Evolutionary conservation across 179 eudicot species (phyloP), one percentile per base, ranked within the genome.

Genomic region (Sideroxylon spinosum): DNA sequence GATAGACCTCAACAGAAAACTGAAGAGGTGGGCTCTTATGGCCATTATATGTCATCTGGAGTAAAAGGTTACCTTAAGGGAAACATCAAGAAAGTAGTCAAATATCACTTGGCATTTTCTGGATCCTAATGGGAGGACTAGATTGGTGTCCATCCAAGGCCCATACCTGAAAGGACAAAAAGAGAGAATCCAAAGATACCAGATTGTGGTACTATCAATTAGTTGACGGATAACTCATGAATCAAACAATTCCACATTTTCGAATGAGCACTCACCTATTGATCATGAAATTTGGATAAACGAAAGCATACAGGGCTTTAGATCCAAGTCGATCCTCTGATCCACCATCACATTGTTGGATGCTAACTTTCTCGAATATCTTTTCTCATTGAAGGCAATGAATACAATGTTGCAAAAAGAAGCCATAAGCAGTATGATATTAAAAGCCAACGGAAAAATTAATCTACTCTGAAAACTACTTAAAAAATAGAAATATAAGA

Each of bases 91-190:
- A 79, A 93, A 94, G 84, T 94, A 94, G 82, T 94, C 98, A 75
- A 94, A 94, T 75, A 94, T 88, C 71, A 94, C 98, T 89, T 81
- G 89, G 85, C 98, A 94, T 86, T 86, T 90, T 78, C 90, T 89
- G 6, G 97, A 91, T 74, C 97, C 97, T 70, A 93, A 65, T 49
- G 98, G 98, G 46, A 94, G 73, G 73, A 89, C 97, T 26, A 94
- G 91, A 84, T 94, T 94, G 44, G 98, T 93, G 84, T 94, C 98
- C 98, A 94, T 93, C 98, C 97, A 94, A 68, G 97, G 98, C 48
- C 98, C 98, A 71, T 94, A 94, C 86, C 98, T 94, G 73, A 22
- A 12, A 48, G 32, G 25, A 62, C 50, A 0, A 64, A n/a, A 23
- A 23, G 49, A 32, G 16, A 61, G 55, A 63, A 29, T 17, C 50